phyloP scores from a whole-genome alignment of 106 monocot species.

The Dioscorea zingiberensis region DNA sequence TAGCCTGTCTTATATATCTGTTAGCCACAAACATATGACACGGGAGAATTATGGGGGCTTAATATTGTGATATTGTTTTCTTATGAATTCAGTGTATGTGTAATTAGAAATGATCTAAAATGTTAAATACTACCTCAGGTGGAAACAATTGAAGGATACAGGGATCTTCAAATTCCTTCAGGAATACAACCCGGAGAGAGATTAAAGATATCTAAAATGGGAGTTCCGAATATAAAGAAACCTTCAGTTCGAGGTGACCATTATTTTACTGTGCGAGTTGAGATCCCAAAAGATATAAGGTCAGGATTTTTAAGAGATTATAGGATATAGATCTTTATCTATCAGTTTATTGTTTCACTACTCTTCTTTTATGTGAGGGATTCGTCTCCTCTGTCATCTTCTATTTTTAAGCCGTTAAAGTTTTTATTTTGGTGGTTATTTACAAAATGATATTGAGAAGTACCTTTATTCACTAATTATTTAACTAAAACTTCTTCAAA shows the following conservation, averaged over 20 bases:
- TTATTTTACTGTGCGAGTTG: constrained; percentile 57
- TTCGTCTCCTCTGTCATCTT: background rate
- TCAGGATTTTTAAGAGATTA: constrained; percentile 4
- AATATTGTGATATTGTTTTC: background rate
- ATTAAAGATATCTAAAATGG: constrained; percentile 65
- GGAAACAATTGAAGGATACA: constrained; percentile 73
- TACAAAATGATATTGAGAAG: background rate
- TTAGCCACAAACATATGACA: background rate
- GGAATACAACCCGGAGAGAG: constrained; percentile 83
- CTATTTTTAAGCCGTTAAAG: background rate
- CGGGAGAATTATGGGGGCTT: background rate
- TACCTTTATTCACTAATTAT: background rate
- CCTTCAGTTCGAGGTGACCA: constrained; percentile 88
- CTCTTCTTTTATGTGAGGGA: background rate
- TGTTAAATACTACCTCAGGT: constrained; percentile 36
- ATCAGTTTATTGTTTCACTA: background rate
- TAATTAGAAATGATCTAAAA: background rate
- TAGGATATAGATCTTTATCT: background rate
- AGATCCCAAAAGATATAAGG: constrained; percentile 88
- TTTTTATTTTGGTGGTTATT: background rate
- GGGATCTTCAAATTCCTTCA: constrained; percentile 67
- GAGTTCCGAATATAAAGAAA: constrained; percentile 75
- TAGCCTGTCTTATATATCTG: background rate
- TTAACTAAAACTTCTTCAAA: background rate
- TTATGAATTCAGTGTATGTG: background rate